Conservation (phyloP, 1,284 basidiomycete species). For the Melampsora americana region DNA sequence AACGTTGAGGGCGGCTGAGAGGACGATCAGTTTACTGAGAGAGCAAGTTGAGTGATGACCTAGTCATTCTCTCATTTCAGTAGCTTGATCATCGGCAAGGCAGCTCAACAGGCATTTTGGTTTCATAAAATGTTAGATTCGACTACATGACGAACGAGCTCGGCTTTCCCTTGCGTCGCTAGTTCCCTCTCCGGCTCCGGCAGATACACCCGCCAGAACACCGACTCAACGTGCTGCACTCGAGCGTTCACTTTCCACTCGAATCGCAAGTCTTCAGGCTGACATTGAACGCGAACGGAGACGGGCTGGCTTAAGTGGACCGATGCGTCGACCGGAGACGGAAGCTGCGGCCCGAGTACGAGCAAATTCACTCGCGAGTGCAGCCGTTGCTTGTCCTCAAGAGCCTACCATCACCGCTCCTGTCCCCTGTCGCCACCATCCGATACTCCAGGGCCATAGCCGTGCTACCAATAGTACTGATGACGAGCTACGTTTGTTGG, state of each 20-base stretch:
- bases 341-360: constrained; percentile 16
- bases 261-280: constrained; percentile 31
- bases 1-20: constrained; percentile 27
- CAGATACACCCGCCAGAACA: constrained; percentile 22
- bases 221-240: constrained; percentile 35
- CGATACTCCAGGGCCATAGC: not conserved
- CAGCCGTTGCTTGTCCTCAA: not conserved
- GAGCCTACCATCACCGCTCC: not conserved
- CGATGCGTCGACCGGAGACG: constrained; percentile 33
- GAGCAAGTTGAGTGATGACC: constrained; percentile 26
- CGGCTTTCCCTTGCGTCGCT: constrained; percentile 25
- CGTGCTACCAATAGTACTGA: not conserved
- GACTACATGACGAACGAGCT: constrained; percentile 32
- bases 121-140: constrained; percentile 6
- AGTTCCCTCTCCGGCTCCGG: constrained; percentile 21
- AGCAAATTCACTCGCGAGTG: not conserved
- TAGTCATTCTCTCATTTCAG: not conserved
- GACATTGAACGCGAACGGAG: constrained; percentile 30
- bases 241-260: constrained; percentile 31
- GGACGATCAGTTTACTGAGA: constrained; percentile 35
- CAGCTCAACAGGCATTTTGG: not conserved
- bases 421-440: too few species aligned
- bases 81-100: not conserved
- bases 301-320: constrained; percentile 8
- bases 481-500: not conserved